Conservation (phyloP, 306 rosid species). For the Quercus rubra region DNA sequence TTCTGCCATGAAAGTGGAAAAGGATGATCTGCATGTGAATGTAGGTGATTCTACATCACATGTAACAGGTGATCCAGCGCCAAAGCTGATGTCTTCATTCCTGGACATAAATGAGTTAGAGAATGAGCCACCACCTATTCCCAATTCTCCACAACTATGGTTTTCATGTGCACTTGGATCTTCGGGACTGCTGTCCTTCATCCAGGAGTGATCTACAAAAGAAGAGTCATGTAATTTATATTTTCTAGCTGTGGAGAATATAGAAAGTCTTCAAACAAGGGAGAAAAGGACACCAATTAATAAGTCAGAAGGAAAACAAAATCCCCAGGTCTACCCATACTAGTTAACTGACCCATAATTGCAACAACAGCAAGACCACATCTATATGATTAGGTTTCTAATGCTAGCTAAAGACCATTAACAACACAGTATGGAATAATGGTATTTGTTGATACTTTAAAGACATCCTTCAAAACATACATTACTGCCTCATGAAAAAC, state of each 20-base stretch:
- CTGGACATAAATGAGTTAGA: constrained; percentile 66
- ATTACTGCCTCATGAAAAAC: background rate
- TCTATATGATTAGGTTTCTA: background rate
- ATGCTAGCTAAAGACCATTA: background rate
- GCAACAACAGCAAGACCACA: background rate
- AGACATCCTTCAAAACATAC: background rate
- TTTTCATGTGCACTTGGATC: constrained; percentile 32
- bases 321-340: background rate
- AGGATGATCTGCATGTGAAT: constrained; percentile 75
- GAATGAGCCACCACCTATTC: constrained; percentile 49
- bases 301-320: background rate
- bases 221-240: background rate
- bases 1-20: constrained; percentile 56
- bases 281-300: background rate
- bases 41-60: constrained; percentile 63
- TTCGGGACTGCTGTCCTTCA: constrained; percentile 41
- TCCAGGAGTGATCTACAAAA: constrained; percentile 72
- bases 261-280: background rate
- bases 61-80: constrained; percentile 44
- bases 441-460: background rate
- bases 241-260: background rate
- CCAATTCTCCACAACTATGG: constrained; percentile 32
- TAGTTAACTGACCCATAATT: background rate
- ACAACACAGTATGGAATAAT: background rate
- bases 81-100: constrained; percentile 78